Evolutionary conservation across 495 filamentous ascomycete genomes (phyloP), one percentile per base, ranked within the genome.

Genomic region (Daldinia grandis): DNA sequence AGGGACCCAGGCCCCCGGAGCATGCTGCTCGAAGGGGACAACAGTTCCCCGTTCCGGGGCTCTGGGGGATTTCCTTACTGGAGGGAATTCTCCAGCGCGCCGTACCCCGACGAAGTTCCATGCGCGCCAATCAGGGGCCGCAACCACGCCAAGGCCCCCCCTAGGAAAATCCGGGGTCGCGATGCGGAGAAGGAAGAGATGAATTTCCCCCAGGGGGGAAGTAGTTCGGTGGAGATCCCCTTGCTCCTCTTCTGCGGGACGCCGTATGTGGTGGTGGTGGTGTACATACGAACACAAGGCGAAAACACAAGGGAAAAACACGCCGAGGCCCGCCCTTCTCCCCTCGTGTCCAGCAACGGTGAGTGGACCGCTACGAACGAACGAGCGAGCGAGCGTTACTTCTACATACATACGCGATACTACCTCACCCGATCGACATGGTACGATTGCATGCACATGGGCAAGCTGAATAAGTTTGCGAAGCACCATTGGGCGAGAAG

Each of bases 111-210:
- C 54, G 50, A 17, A 14, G 49, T 33, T 40, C 25, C 7, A 71
- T 49, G 62, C 68, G 68, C 68, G 17, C 68, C 68, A 71, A 71
- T 71, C 68, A 71, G 54, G 31, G 5, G 3, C 25, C 27, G 37
- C 9, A 3, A 6, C 14, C 7, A 10, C 33, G 49, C 49, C 49
- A 25, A 51, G 49, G 49, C 24, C 24, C 24, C 12, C 24, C 49
- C 24, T 12, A 51, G 49, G 49, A 3, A 44, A 12, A 51, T 31
- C 28, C 17, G 15, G n/a, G 14, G 58, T 15, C 21, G 42, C 54
- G 51, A 59, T 64, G 67, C 61, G 67, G 67, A 69, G 66, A 69
- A 51, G 55, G 44, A 17, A 21, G 31, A 24, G 28, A 31, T 9
- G 53, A 17, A 37, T 57, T 57, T 9, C 17, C 10, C 15, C n/a